Conservation (phyloP, 2,329 filamentous ascomycete species). For the Phaeomoniella chlamydospora region DNA sequence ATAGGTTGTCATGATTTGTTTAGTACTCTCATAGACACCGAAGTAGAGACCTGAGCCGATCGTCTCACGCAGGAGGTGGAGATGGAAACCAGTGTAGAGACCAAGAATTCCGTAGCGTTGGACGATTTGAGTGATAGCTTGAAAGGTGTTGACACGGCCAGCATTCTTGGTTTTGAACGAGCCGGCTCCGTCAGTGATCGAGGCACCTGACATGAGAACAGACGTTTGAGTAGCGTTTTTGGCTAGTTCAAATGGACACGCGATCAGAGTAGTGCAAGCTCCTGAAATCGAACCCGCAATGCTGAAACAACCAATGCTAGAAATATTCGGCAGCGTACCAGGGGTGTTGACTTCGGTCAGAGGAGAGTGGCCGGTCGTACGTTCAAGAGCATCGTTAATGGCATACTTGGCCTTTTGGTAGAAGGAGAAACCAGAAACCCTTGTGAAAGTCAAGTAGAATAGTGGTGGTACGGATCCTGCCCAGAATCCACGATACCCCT, state of each 20-base stretch:
- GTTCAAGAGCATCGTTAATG: constrained; percentile 22
- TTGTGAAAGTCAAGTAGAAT: constrained; percentile 28
- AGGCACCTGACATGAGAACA: constrained; percentile 22
- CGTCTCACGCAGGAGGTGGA: constrained; percentile 29
- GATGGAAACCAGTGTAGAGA: constrained; percentile 29
- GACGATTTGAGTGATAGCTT: constrained; percentile 27
- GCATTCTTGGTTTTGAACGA: constrained; percentile 9
- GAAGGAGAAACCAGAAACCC: constrained; percentile 30
- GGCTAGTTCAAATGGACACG: constrained; percentile 33
- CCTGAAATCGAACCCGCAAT: constrained; percentile 26
- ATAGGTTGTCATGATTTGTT: constrained; percentile 28
- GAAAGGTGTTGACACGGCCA: constrained; percentile 24
- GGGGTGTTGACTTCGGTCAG: constrained; percentile 24
- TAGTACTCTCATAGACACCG: constrained; percentile 30
- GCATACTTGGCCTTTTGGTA: constrained; percentile 27
- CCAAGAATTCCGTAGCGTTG: constrained; percentile 26
- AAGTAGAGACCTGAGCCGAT: constrained; percentile 32
- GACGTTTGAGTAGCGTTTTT: constrained; percentile 35
- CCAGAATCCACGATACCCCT: constrained; percentile 31
- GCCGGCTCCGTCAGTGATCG: constrained; percentile 3
- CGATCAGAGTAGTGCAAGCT: constrained; percentile 23
- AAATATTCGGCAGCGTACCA: constrained; percentile 24
- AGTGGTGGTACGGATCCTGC: constrained; percentile 31
- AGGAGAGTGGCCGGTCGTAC: constrained; percentile 24
- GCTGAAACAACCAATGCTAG: constrained; percentile 26